Evolutionary conservation across 2,329 filamentous ascomycete species (phyloP).

Genomic region (Rhynchosporium agropyri): DNA sequence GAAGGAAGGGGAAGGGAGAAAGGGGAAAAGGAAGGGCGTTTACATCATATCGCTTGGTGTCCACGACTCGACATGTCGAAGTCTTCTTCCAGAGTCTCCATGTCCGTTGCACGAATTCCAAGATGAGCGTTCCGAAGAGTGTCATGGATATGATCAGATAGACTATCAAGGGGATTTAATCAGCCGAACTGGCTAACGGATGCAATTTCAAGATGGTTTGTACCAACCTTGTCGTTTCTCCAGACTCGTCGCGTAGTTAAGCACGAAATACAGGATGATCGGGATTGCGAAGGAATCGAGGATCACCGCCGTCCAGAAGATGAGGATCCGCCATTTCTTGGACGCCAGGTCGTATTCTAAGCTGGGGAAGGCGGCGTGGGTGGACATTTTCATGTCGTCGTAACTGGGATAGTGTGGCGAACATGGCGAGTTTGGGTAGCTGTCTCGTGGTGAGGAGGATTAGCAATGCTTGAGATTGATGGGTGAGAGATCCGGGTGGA

Average conservation of each 20-base stretch:
- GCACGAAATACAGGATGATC: constrained; percentile 17
- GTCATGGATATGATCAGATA: constrained; percentile 52
- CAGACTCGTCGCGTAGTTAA: constrained; percentile 16
- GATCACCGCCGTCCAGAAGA: constrained; percentile 14
- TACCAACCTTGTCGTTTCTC: constrained; percentile 10
- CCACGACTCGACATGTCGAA: constrained; percentile 55
- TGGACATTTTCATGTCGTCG: constrained; percentile 4
- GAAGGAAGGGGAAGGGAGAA: no score
- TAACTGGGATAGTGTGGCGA: constrained; percentile 6
- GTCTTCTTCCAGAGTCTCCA: constrained; percentile 52
- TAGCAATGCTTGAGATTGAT: neutral
- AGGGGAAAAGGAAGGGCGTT: constrained; percentile 15
- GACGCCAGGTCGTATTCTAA: constrained; percentile 16
- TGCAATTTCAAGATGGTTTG: neutral
- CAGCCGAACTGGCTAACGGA: no score
- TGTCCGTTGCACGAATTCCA: constrained; percentile 52
- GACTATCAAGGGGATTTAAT: neutral
- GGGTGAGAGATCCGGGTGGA: no score
- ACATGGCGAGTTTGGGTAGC: neutral
- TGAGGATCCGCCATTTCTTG: constrained; percentile 11
- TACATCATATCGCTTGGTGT: constrained; percentile 47
- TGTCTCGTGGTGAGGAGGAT: neutral
- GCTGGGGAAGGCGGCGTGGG: constrained; percentile 1
- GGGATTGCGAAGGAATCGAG: constrained; percentile 17
- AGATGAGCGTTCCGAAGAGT: constrained; percentile 55